These are phyloP conservation scores for Trichoderma sp. DNA, from an alignment of 2,329 filamentous ascomycete species.

Conservation along the genomic window DNA sequence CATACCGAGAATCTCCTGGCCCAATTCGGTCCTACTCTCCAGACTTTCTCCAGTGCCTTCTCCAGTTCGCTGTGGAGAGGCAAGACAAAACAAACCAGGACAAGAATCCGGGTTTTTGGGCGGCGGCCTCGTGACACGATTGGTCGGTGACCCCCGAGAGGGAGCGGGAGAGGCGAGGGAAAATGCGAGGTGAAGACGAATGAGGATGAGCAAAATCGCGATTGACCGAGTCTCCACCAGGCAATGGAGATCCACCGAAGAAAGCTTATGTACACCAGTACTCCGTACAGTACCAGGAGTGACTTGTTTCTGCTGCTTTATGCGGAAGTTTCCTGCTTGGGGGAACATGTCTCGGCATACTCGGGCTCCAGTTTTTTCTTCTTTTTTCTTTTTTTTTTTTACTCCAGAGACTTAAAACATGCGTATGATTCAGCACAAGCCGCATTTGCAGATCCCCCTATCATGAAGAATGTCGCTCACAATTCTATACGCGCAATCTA, in stretches of 20 bases:
- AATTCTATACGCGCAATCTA: neutral
- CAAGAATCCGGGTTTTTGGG: neutral
- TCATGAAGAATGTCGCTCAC: neutral
- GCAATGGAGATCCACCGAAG: neutral
- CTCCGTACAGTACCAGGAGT: neutral
- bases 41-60: conserved; percentile 9
- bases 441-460: conserved; percentile 9
- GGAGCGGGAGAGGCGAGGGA: neutral
- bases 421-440: conserved; percentile 3
- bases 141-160: neutral
- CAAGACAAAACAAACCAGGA: neutral
- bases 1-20: conserved; percentile 12
- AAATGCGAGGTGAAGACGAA: neutral
- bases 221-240: conserved; percentile 11
- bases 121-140: neutral
- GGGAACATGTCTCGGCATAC: neutral
- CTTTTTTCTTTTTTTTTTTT: neutral
- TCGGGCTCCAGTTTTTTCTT: conserved; percentile 8
- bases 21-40: conserved; percentile 18
- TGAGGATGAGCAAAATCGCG: neutral
- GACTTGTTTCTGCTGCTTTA: neutral
- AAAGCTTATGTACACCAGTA: conserved; percentile 7
- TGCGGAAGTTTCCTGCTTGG: neutral
- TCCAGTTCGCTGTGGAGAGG: conserved; percentile 9
- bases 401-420: neutral